These are phyloP conservation scores for Clitocybe nebularis DNA, from an alignment of 1,284 basidiomycete genomes.

Conservation along the genomic window DNA sequence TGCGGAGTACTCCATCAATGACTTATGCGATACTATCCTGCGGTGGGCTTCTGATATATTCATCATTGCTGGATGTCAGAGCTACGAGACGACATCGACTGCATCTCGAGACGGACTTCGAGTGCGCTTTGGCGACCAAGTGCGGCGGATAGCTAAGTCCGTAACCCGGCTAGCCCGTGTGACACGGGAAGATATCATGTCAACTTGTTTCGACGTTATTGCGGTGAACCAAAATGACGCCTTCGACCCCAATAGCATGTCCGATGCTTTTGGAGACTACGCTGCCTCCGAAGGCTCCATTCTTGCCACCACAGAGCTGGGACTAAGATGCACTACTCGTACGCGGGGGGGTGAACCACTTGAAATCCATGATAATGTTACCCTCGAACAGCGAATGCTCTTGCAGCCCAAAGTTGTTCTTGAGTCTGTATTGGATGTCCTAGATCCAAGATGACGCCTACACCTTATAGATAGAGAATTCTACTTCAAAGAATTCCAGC, in stretches of 20 bases:
- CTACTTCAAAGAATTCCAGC: not conserved
- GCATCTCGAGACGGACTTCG: conserved; percentile 41
- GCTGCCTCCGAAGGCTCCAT: conserved; percentile 47
- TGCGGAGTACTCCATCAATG: conserved; percentile 57
- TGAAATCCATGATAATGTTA: conserved; percentile 26
- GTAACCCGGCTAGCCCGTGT: conserved; percentile 58
- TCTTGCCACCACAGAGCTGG: conserved; percentile 67
- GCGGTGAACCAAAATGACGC: conserved; percentile 46
- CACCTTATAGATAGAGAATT: not conserved
- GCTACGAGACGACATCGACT: conserved; percentile 33
- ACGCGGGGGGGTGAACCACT: conserved; percentile 27
- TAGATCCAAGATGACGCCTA: conserved; percentile 33
- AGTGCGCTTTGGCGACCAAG: conserved; percentile 51
- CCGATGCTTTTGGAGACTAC: conserved; percentile 63
- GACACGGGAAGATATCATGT: conserved; percentile 67
- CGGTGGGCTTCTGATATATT: conserved; percentile 68
- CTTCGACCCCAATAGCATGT: conserved; percentile 55
- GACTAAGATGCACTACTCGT: conserved; percentile 58
- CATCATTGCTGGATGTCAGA: conserved; percentile 51
- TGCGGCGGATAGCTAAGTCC: conserved; percentile 57
- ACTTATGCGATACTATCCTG: conserved; percentile 66
- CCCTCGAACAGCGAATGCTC: conserved; percentile 55
- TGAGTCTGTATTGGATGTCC: conserved; percentile 62
- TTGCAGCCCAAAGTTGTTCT: conserved; percentile 69
- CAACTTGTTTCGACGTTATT: conserved; percentile 65